Base-by-base conservation (phyloP, 2,329 filamentous ascomycete genomes). In the Pseudogymnoascus sp. region DNA sequence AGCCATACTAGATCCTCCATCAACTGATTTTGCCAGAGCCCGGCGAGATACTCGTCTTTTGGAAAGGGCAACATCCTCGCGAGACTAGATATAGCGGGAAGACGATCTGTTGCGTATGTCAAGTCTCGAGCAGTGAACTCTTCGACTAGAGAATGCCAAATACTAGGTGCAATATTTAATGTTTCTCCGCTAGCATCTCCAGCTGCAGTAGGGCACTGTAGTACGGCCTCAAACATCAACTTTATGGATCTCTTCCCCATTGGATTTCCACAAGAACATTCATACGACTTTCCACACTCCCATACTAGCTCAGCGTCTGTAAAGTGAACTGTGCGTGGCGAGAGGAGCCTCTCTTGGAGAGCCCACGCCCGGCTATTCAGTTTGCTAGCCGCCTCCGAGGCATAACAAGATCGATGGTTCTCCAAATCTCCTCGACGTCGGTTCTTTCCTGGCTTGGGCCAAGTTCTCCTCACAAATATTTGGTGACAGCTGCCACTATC, bases 21-120 rank as follows among this genome's bases (percentile, higher is more conserved):
- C 31, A 71, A 62, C 3, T 64, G 64, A 1, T 59, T 63, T 31
- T 63, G 62, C 70, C 69, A 71, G 10, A 71, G 36, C 1, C 70
- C 69, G 8, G 65, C 67, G 2, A 72, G 26, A 60, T 71, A 71
- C 15, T 60, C 63, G 21, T 59, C 63, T 3, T 60, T 26, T 4
- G 61, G 65, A 13, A 63, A 31, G 4, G 38, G 23, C 17, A 33
- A 53, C 2, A 69, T 53, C 17, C 64, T 65, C 6, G 69, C 69
- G 15, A 74, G 36, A 21, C 71, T 71, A n/a, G 69, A 67, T 42
- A 74, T 44, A 8, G 71, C 72, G 1, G 68, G 62, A 26, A 74
- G 65, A 23, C 69, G 70, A 59, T 74, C 72, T 5, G 64, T 67
- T 11, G 65, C 42, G 8, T 66, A 66, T 1, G 73, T 70, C 17